Base-by-base conservation (phyloP, 331 rosid genomes). In the Quercus tomentella region DNA sequence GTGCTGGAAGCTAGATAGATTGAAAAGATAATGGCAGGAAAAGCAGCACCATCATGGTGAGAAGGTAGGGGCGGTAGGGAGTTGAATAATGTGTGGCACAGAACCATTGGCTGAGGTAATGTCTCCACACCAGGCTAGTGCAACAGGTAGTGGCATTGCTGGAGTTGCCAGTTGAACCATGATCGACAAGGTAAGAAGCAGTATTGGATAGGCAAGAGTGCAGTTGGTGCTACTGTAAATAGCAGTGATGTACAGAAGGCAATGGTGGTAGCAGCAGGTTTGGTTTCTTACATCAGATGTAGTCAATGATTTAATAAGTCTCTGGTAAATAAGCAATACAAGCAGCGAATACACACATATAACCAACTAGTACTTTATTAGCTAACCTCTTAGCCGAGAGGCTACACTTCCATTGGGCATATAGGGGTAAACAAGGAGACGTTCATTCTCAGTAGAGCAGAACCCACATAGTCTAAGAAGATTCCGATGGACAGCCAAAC, bases 391-490 rank as follows among this genome's bases (percentile, higher is more conserved):
- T 80, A 96, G 82, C 82, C 97, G 85, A 78, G 98, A 93, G 79
- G 93, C 98, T 33, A 93, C 99, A 52, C 99, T 96, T 79, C 99
- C 99, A 66, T 96, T 96, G 69, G 97, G 76, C 99, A 96, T 96
- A 62, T 89, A 96, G 5, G 97, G 99, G 86, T 96, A 96, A 82
- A 96, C 98, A 22, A 96, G 97, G 63, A 96, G 97, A 54, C 99
- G 86, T 76, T 96, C 99, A 41, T 89, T 92, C 77, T 93, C 93
- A 76, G 98, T 96, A 17, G 97, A 89, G 87, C 99, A 96, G 76
- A 96, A 96, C 55, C 99, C 99, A 1, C 87, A 87, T 72, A 96
- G 98, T 86, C 92, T 87, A 60, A 96, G 91, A 83, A 96, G 99
- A 89, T 96, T 93, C 57, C 97, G 85, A 77, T 96, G 99, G 7